Conservation (phyloP, 345 rosid genomes). For the Bruguiera gymnorhiza region DNA sequence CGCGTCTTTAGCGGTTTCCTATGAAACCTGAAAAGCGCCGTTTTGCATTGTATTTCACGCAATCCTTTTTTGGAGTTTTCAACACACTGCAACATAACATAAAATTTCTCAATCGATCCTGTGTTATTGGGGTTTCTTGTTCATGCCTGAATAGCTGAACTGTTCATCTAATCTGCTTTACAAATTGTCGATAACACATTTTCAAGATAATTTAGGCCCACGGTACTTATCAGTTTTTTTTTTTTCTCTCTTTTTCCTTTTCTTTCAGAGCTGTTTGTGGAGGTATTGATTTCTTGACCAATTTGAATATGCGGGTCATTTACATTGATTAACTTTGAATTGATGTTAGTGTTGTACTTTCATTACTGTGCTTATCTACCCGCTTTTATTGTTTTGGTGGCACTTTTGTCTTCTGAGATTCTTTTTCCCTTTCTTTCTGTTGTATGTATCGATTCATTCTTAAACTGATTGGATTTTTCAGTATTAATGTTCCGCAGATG, state of each 20-base stretch:
- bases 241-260: not conserved
- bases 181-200: not conserved
- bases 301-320: not conserved
- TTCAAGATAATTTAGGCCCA: not conserved
- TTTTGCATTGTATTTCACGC: not conserved
- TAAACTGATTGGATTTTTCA: not conserved
- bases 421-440: not conserved
- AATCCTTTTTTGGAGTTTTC: no score
- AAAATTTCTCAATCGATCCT: conserved; percentile 5
- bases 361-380: not conserved
- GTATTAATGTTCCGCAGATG: no score
- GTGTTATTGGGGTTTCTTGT: not conserved
- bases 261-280: no score
- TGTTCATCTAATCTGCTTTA: not conserved
- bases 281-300: not conserved
- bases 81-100: not conserved
- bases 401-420: not conserved
- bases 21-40: conserved; percentile 23
- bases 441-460: not conserved
- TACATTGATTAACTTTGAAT: not conserved
- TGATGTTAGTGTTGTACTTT: not conserved
- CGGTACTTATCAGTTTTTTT: not conserved
- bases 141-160: not conserved
- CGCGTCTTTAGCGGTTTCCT: conserved; percentile 26
- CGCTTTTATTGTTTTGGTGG: not conserved